Base-by-base conservation (phyloP, 176 grass and related monocot genomes). In the Avena insularis region DNA sequence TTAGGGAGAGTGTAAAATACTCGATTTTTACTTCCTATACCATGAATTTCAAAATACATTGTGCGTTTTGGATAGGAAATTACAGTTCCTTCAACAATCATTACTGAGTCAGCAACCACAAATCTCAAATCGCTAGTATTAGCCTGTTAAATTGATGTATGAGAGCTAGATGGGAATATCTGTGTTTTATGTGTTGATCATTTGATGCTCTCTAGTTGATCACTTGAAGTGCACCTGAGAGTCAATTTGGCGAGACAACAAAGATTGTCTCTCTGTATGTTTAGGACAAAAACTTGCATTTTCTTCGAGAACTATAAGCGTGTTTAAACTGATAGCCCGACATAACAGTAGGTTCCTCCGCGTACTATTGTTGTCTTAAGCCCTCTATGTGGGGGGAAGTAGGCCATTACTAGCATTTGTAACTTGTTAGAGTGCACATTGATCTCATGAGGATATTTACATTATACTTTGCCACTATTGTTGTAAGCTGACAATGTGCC, bases 51-150 rank as follows among this genome's bases (percentile, higher is more conserved):
- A 29, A 29, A 29, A 29, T 29, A 29, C 29, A 29, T 29, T 29
- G 29, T 29, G 29, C 29, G 1, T 29, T 29, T 29, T 29, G 29
- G 29, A 29, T 29, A 29, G 29, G 0, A 29, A 29, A 29, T 29
- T 29, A 43, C 88, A 90, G 25, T 79, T 95, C 63, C 91, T 93
- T 71, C 96, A 98, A 59, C 90, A 90, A 79, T 81, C 84, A 60
- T 87, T 94, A 75, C 76, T 93, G 23, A 96, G 80, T 72, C 92
- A 91, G 46, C 92, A 94, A 79, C 89, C 90, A 47, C 87, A 94
- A 90, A 93, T 47, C 77, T 94, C 92, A 71, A 96, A 87, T 87
- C 92, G 83, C 65, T 61, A 85, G 78, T 29, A 33, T 74, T 59
- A 61, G 14, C 23, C 54, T 29, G 29, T 2, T 29, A 29, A 45